Percentiles rank a stretch among this genome's conserved stretches.
Evolutionary conservation across 345 rosid species (phyloP).

Genomic region (Brassica incana): DNA sequence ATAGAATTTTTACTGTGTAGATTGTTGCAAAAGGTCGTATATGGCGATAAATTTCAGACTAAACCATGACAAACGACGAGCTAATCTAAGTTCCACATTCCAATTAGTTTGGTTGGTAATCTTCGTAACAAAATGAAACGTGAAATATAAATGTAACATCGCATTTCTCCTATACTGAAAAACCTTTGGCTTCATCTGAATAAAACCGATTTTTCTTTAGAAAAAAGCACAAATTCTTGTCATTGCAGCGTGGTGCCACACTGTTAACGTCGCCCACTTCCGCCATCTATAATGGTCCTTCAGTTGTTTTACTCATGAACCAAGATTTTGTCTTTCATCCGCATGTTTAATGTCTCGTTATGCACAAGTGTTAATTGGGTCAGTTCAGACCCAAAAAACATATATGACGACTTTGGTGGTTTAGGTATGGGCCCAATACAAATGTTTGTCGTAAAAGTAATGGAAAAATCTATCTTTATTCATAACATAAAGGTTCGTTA

Average conservation of each 20-base stretch:
- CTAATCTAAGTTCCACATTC: not conserved
- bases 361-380: not conserved
- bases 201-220: not conserved
- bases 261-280: not conserved
- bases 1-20: not conserved
- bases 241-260: not conserved
- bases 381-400: constrained; percentile 1
- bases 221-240: not conserved
- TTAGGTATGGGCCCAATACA: not conserved
- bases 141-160: not conserved
- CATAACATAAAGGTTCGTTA: too few species aligned
- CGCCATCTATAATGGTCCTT: not conserved
- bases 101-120: not conserved
- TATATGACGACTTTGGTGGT: not conserved
- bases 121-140: not conserved
- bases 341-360: not conserved
- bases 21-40: not conserved
- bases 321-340: constrained; percentile 1
- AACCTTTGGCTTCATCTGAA: not conserved
- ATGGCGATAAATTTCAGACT: not conserved
- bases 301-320: not conserved
- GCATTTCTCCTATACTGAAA: not conserved
- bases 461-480: too few species aligned
- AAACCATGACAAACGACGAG: not conserved
- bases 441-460: too few species aligned